These are phyloP conservation scores for Diaporthe nobilis DNA, from an alignment of 2,329 filamentous ascomycete species.

Conservation along the genomic window DNA sequence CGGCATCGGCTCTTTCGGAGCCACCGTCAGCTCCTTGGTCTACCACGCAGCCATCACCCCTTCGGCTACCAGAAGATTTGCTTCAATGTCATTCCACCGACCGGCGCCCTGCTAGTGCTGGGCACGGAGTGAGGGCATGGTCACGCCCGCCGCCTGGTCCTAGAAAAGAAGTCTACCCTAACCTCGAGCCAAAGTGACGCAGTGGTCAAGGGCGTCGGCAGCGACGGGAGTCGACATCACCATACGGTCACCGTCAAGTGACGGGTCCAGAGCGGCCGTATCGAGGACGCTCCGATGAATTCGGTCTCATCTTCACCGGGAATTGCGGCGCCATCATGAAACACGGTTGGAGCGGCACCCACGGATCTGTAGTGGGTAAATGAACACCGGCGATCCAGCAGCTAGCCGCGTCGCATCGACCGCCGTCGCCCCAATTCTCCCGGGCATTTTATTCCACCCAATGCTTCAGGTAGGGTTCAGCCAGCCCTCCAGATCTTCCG, in stretches of 20 bases:
- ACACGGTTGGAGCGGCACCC: constrained; percentile 21
- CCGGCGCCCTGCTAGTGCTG: constrained; percentile 13
- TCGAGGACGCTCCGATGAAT: constrained; percentile 10
- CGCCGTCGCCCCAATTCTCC: background rate
- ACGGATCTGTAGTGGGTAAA: constrained; percentile 19
- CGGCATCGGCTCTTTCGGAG: constrained; percentile 27
- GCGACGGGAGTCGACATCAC: background rate
- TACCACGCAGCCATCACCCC: background rate
- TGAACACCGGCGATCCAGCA: constrained; percentile 14
- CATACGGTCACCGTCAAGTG: background rate
- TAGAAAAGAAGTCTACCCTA: background rate
- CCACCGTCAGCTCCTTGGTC: background rate
- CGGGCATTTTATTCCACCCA: background rate
- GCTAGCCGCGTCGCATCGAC: constrained; percentile 20
- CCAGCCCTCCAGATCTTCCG: background rate
- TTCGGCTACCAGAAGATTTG: background rate
- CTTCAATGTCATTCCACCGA: background rate
- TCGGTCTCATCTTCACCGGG: constrained; percentile 14
- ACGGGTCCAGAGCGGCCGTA: background rate
- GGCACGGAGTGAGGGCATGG: background rate
- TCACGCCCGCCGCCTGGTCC: background rate
- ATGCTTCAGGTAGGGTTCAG: constrained; percentile 6
- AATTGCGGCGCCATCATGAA: constrained; percentile 18
- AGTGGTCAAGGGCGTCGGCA: background rate
- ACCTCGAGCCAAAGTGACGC: background rate